phyloP scores from a whole-genome alignment of 2,329 filamentous ascomycete species.

The Ascochyta lentis region DNA sequence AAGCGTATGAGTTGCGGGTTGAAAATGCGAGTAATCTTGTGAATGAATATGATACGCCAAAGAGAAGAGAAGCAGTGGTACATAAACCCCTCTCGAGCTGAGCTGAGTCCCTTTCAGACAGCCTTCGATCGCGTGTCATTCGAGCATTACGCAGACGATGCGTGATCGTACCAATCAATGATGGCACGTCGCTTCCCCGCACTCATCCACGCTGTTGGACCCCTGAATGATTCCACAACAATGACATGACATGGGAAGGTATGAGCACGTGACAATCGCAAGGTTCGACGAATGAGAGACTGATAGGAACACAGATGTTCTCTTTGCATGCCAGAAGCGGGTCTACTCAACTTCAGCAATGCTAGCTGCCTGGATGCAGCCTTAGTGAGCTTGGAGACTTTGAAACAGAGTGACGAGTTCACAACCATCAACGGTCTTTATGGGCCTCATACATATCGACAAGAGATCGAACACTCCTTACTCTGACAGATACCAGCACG shows the following conservation, averaged over 20 bases:
- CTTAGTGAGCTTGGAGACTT: not conserved
- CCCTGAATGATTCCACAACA: constrained; percentile 28
- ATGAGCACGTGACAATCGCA: not conserved
- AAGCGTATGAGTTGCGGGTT: not conserved
- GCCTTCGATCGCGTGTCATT: constrained; percentile 33
- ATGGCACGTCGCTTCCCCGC: constrained; percentile 40
- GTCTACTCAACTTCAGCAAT: not conserved
- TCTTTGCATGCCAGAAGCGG: not conserved
- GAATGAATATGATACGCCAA: not conserved
- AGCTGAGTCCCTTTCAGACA: constrained; percentile 15
- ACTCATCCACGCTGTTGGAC: constrained; percentile 33
- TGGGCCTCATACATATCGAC: constrained; percentile 16
- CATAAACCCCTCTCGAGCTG: constrained; percentile 29
- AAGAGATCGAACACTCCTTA: constrained; percentile 5
- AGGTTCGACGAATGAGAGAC: constrained; percentile 18
- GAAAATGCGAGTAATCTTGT: not conserved
- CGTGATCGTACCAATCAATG: constrained; percentile 47
- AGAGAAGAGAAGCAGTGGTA: constrained; percentile 1
- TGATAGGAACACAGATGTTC: not conserved
- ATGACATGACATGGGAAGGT: constrained; percentile 26
- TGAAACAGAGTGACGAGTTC: not conserved
- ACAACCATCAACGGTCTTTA: not conserved
- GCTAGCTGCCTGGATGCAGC: constrained; percentile 1
- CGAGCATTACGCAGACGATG: constrained; percentile 41
- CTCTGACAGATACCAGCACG: not conserved